A percentile compares a stretch with the other conserved stretches of the same genome.
Conservation (phyloP, 139 green algal species). For the Gonium pectorale region DNA sequence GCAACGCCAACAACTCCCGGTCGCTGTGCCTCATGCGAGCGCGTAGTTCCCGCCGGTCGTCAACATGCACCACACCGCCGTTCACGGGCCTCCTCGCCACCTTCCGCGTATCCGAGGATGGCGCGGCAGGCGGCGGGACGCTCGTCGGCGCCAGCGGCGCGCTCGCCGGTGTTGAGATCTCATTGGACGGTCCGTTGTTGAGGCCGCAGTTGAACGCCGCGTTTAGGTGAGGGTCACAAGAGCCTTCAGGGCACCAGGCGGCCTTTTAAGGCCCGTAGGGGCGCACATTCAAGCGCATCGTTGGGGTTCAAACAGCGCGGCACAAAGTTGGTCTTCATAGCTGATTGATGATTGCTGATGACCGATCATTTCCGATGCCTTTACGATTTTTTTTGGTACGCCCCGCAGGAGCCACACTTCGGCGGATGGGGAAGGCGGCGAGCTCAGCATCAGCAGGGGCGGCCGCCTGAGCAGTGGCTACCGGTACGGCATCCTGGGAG, state of each 20-base stretch:
- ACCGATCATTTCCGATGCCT: too few species aligned
- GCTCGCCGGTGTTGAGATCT: background rate
- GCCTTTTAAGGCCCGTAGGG: too few species aligned
- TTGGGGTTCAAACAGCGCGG: too few species aligned
- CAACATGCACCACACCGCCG: slow-evolving; percentile 21
- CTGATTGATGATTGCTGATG: too few species aligned
- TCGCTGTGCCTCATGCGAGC: slow-evolving; percentile 2
- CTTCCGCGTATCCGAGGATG: background rate
- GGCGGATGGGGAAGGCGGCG: background rate
- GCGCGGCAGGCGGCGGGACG: background rate
- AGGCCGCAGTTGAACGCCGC: too few species aligned
- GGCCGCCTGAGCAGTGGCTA: slow-evolving; percentile 12
- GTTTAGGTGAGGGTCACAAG: too few species aligned
- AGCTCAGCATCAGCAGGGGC: background rate
- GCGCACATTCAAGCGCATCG: too few species aligned
- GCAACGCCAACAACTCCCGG: background rate
- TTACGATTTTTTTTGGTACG: too few species aligned
- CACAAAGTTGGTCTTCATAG: too few species aligned
- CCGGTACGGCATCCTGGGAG: too few species aligned
- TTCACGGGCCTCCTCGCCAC: slow-evolving; percentile 18
- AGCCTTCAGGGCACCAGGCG: too few species aligned
- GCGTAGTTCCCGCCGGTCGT: background rate
- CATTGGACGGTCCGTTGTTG: background rate
- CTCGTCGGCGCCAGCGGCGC: too few species aligned
- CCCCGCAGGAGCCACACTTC: background rate